Conservation (phyloP, 148 eudicot genomes). For the Rhododendron ferrugineum region DNA sequence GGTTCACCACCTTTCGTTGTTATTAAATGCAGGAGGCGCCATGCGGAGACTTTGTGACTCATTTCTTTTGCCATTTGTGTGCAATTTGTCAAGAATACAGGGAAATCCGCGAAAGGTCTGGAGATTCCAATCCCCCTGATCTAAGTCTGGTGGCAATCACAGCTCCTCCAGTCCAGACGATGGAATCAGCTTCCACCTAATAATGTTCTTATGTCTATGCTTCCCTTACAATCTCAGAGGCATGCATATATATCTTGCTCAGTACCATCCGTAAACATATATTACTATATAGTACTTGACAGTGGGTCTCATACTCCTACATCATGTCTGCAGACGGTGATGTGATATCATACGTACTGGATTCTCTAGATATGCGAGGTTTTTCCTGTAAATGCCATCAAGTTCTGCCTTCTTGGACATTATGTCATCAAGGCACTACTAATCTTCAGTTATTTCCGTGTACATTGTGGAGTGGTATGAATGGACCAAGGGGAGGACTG, state of each 20-base stretch:
- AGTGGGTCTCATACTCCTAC: neutral
- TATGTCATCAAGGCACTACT: neutral
- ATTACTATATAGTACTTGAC: neutral
- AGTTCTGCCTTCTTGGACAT: neutral
- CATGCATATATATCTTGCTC: neutral
- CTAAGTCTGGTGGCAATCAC: conserved; percentile 35
- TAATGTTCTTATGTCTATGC: neutral
- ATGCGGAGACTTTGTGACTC: conserved; percentile 84
- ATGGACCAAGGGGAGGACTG: neutral
- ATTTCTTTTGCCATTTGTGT: conserved; percentile 80
- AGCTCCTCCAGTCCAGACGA: conserved; percentile 68
- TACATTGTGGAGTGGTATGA: neutral
- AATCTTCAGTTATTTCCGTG: neutral
- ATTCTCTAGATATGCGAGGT: no score
- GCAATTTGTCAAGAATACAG: conserved; percentile 95
- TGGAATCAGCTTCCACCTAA: conserved; percentile 43
- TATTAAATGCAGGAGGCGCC: conserved; percentile 71
- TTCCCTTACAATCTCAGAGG: neutral
- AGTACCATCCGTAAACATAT: neutral
- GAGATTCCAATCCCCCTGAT: conserved; percentile 35
- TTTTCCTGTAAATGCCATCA: no score
- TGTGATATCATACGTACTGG: no score
- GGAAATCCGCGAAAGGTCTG: conserved; percentile 71
- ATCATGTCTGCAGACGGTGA: neutral
- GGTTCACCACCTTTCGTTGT: neutral